Base-by-base conservation (phyloP, 1,139 yeast genomes). In the Williopsis jadinii region DNA sequence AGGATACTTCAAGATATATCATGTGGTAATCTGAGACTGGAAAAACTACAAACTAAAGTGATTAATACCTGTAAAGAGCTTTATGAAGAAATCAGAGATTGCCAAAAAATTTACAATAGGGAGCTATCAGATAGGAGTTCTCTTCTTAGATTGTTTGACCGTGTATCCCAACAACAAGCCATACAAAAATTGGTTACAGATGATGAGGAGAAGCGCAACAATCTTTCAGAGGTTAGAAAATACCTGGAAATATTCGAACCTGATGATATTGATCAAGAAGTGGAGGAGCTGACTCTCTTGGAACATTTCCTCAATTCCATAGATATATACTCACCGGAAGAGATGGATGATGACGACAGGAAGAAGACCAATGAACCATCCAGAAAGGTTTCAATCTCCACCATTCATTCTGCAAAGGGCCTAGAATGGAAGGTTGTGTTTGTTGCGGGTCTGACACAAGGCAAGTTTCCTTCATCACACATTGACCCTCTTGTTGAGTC, bases 351-450 rank as follows among this genome's bases (percentile, higher is more conserved):
- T 9, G 42, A 46, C 9, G 47, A 43, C 2, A 38, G 41, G 11
- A 40, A 43, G 2, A 38, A 42, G 11, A 12, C 33, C 15, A 13
- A 14, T 14, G 14, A 11, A 26, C 28, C 11, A 9, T 44, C 44
- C 9, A 54, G 49, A 8, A 53, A 49, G 12, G 70, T 75, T 2
- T 62, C 71, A 0, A 59, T 77, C 1, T 80, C 90, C 0, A 92
- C 97, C 0, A 83, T 92, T 11, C 98, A 92, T 60, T 87, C 90
- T 0, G 79, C 97, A 2, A 92, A 92, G 57, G 97, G 97, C 1
- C 67, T 88, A 5, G 97, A 92, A 60, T 92, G 97, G 97, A 92
- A 95, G 0, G 75, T 84, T 6, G 97, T 92, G 0, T 85, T 87
- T 56, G 73, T 87, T 11, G 90, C 95, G 1, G 81, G 84, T 0